These are phyloP conservation scores for Podaxis pistillaris DNA, from an alignment of 768 basidiomycete genomes.

Conservation along the genomic window DNA sequence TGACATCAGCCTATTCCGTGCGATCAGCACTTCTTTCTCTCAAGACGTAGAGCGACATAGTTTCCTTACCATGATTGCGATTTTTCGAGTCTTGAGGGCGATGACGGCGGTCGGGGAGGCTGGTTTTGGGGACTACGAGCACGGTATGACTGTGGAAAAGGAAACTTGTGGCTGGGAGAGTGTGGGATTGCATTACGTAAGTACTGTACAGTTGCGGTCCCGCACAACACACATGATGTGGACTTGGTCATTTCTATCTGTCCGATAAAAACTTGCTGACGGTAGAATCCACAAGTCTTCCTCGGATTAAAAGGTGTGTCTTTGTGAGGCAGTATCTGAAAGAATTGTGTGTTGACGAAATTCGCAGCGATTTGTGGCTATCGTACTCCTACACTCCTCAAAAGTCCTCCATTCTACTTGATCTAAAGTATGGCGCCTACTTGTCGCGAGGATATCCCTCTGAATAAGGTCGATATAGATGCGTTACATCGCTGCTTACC, in stretches of 20 bases:
- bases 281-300: conserved; percentile 96
- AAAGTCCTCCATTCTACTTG: conserved; percentile 24
- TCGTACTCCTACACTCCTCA: conserved; percentile 41
- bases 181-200: conserved; percentile 33
- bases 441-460: too few relatives aligned
- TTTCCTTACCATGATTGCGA: conserved; percentile 39
- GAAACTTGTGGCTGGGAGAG: conserved; percentile 38
- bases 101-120: conserved; percentile 17
- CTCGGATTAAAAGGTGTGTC: conserved; percentile 81
- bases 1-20: conserved; percentile 73
- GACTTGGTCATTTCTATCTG: conserved; percentile 17
- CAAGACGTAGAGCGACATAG: conserved; percentile 10
- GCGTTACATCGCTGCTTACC: conserved; percentile 94
- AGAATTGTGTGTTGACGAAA: conserved; percentile 7
- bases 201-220: conserved; percentile 57
- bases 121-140: conserved; percentile 21
- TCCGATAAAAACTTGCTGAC: conserved; percentile 28
- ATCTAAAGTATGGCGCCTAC: conserved; percentile 41
- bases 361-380: conserved; percentile 89
- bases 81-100: conserved; percentile 23
- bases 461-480: conserved; percentile 44
- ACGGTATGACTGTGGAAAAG: conserved; percentile 21
- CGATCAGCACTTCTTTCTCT: conserved; percentile 15
- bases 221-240: conserved; percentile 14
- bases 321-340: neutral